A percentile compares a stretch with the other conserved stretches of the same genome.
Conservation (phyloP, 306 rosid genomes). For the Rubus parviflorus region DNA sequence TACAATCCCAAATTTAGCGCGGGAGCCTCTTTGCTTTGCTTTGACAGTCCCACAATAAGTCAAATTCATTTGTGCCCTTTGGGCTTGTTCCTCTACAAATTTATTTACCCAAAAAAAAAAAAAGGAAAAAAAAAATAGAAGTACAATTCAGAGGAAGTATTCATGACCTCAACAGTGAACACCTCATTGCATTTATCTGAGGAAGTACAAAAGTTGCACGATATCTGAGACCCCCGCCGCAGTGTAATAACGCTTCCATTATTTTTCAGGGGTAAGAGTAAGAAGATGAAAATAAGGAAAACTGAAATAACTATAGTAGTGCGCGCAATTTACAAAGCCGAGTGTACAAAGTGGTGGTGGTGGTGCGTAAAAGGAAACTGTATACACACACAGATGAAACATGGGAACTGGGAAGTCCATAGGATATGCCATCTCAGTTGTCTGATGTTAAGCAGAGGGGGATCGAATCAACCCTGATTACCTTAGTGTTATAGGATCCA, state of each 20-base stretch:
- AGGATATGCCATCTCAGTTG: slow-evolving; percentile 13
- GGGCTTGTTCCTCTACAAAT: too few relatives aligned
- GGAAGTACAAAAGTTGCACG: neutral
- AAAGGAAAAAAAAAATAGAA: too few relatives aligned
- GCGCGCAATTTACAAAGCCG: neutral
- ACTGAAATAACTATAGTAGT: neutral
- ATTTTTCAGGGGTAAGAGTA: neutral
- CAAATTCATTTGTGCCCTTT: too few relatives aligned
- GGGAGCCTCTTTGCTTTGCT: neutral
- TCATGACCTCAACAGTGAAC: neutral
- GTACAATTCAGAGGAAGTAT: too few relatives aligned
- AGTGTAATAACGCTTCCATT: neutral
- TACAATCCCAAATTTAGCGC: neutral
- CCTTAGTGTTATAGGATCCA: slow-evolving; percentile 55
- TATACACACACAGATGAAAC: neutral
- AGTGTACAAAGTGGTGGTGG: neutral
- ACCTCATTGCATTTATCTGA: neutral
- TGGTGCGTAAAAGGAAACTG: neutral
- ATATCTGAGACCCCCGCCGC: neutral
- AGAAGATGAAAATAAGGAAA: neutral
- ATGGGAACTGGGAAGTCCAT: neutral
- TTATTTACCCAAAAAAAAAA: too few relatives aligned
- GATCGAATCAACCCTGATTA: slow-evolving; percentile 36
- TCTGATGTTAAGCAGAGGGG: slow-evolving; percentile 26
- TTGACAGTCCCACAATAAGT: too few relatives aligned